phyloP scores from a whole-genome alignment of 2,329 filamentous ascomycete genomes.

The Monilinia fructicola region DNA sequence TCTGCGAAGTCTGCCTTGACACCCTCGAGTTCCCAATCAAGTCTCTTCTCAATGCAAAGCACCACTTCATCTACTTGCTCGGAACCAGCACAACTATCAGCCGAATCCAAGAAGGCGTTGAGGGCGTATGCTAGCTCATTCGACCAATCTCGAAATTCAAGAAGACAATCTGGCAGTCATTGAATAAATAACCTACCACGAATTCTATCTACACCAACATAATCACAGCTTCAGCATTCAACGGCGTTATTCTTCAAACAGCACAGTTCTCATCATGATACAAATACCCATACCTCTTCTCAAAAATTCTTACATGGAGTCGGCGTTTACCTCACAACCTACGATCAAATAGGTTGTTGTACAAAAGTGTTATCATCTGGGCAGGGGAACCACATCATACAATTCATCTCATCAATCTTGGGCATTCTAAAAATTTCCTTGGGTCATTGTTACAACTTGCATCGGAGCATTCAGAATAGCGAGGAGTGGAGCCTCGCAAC shows the following conservation, averaged over 20 bases:
- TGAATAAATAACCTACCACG: slow-evolving; percentile 25
- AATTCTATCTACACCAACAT: slow-evolving; percentile 22
- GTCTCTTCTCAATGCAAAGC: slow-evolving; percentile 76
- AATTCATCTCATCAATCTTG: slow-evolving; percentile 13
- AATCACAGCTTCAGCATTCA: slow-evolving; percentile 30
- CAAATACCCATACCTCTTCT: slow-evolving; percentile 36
- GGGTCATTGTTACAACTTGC: slow-evolving; percentile 11
- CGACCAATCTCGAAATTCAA: slow-evolving; percentile 57
- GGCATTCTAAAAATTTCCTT: slow-evolving; percentile 24
- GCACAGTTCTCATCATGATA: slow-evolving; percentile 33
- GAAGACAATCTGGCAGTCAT: slow-evolving; percentile 38
- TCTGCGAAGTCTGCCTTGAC: slow-evolving; percentile 50
- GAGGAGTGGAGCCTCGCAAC: slow-evolving; percentile 6
- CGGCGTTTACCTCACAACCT: slow-evolving; percentile 35
- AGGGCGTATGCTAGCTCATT: slow-evolving; percentile 86
- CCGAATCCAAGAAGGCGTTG: slow-evolving; percentile 75
- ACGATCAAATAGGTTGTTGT: slow-evolving; percentile 34
- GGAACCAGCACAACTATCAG: slow-evolving; percentile 62
- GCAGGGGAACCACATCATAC: slow-evolving; percentile 15
- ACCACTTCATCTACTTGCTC: slow-evolving; percentile 53
- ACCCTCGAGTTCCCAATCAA: slow-evolving; percentile 79
- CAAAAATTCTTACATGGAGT: slow-evolving; percentile 31
- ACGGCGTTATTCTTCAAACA: slow-evolving; percentile 31
- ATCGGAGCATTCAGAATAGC: slow-evolving; percentile 25
- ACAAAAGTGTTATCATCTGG: slow-evolving; percentile 37